phyloP scores from a whole-genome alignment of 2,329 filamentous ascomycete genomes.

The Orbilia quercus region DNA sequence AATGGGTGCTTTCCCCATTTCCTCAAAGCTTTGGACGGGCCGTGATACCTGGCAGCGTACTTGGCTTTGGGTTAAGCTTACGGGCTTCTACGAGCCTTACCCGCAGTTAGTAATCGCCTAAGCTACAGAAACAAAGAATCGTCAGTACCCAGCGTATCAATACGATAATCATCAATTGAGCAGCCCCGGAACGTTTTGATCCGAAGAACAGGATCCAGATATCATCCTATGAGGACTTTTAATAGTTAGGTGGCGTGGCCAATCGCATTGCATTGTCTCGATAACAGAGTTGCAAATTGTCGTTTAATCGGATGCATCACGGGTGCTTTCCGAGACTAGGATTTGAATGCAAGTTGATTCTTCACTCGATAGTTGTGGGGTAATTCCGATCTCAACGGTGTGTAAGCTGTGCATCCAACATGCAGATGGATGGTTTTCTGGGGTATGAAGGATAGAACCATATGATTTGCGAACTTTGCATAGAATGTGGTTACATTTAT shows the following conservation, averaged over 20 bases:
- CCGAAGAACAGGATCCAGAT: slow-evolving; percentile 2
- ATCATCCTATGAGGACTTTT: neutral
- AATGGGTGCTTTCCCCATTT: neutral
- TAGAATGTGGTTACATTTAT: too few relatives aligned
- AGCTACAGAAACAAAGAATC: slow-evolving; percentile 5
- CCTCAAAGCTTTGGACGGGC: slow-evolving; percentile 8
- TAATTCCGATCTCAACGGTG: neutral
- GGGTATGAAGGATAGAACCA: too few relatives aligned
- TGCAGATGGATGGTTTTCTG: too few relatives aligned
- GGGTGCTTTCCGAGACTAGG: too few relatives aligned
- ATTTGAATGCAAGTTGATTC: neutral
- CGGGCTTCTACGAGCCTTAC: neutral
- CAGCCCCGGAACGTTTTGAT: neutral
- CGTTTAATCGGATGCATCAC: neutral
- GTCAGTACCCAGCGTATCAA: slow-evolving; percentile 8
- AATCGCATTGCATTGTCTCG: too few relatives aligned
- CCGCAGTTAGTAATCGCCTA: slow-evolving; percentile 26
- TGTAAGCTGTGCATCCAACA: neutral
- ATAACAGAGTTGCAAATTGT: neutral
- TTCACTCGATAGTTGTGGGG: neutral
- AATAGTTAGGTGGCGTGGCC: too few relatives aligned
- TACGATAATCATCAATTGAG: neutral
- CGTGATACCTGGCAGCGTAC: neutral
- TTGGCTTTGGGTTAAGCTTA: slow-evolving; percentile 11
- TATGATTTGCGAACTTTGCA: too few relatives aligned